These are phyloP conservation scores for Solanum sitiens DNA, from an alignment of 257 asterid species.

Conservation along the genomic window DNA sequence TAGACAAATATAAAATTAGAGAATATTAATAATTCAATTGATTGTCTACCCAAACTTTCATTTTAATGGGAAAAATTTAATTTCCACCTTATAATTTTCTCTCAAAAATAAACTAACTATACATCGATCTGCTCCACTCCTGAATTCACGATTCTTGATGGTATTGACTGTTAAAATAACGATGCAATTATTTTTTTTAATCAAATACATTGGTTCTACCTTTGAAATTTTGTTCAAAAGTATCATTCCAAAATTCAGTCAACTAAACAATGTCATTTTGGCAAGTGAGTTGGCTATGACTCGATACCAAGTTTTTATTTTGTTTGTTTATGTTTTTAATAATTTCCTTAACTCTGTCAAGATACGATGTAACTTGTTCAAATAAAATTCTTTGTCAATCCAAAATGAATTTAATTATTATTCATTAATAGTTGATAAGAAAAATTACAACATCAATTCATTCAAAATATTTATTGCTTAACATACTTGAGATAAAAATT, in stretches of 20 bases:
- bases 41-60: background rate
- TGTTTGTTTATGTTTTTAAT: background rate
- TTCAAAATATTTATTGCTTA: background rate
- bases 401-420: background rate
- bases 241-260: background rate
- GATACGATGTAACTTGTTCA: background rate
- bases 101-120: background rate
- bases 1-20: background rate
- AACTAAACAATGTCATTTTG: background rate
- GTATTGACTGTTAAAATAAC: background rate
- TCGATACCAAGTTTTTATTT: background rate
- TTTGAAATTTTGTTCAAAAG: background rate
- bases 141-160: background rate
- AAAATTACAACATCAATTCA: background rate
- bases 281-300: background rate
- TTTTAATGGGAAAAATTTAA: accelerated
- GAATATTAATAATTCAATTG: background rate
- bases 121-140: background rate
- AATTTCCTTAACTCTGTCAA: no score
- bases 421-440: no score
- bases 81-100: no score
- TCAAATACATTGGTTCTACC: background rate
- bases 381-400: background rate
- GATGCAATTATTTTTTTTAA: background rate
- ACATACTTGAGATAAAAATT: background rate